phyloP scores from a whole-genome alignment of 768 basidiomycete species.

The Amanita brunnescens region DNA sequence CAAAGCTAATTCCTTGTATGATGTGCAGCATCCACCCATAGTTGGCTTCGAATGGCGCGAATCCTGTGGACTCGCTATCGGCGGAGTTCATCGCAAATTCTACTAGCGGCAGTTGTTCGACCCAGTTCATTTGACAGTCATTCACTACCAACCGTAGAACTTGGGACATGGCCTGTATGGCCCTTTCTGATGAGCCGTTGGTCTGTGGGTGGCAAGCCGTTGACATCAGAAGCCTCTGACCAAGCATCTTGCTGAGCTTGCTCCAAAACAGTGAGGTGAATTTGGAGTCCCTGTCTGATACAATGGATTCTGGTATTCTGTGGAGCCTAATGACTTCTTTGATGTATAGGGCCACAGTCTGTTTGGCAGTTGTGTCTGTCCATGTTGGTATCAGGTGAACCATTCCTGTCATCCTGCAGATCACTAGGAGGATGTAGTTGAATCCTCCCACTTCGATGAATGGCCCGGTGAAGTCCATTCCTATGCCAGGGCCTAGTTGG shows the following conservation, averaged over 20 bases:
- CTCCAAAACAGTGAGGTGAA: slow-evolving; percentile 28
- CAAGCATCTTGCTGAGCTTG: slow-evolving; percentile 15
- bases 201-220: slow-evolving; percentile 35
- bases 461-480: too few species aligned
- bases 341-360: too few species aligned
- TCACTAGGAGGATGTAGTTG: too few species aligned
- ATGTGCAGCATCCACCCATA: too few species aligned
- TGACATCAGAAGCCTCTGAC: slow-evolving; percentile 24
- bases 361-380: too few species aligned
- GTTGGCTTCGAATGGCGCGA: slow-evolving; percentile 26
- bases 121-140: slow-evolving; percentile 25
- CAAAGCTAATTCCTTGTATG: slow-evolving; percentile 13
- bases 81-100: too few species aligned
- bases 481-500: too few species aligned
- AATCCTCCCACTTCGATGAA: too few species aligned
- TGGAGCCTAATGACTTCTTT: slow-evolving; percentile 18
- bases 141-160: slow-evolving; percentile 18
- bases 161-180: slow-evolving; percentile 21
- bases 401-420: too few species aligned
- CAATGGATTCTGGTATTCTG: slow-evolving; percentile 17
- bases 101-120: slow-evolving; percentile 19
- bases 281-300: slow-evolving; percentile 21
- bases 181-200: slow-evolving; percentile 23
- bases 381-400: too few species aligned
- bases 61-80: slow-evolving; percentile 22